Evolutionary conservation across 2,329 filamentous ascomycete genomes (phyloP).

Genomic region (Colletotrichum sp.): DNA sequence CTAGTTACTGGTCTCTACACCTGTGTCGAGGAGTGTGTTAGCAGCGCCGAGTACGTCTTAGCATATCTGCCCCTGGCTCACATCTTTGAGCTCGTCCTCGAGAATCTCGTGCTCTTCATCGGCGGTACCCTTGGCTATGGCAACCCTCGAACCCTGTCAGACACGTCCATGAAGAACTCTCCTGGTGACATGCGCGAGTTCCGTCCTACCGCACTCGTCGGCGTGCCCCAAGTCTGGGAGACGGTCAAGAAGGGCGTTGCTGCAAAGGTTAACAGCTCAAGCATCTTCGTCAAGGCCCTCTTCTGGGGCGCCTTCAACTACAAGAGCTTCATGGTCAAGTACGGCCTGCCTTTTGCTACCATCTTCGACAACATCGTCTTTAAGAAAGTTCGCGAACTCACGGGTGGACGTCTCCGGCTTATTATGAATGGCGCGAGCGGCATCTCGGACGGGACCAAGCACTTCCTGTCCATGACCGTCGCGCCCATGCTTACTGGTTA

Average conservation of each 20-base stretch:
- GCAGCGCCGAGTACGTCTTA: constrained; percentile 77
- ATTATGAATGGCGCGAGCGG: constrained; percentile 95
- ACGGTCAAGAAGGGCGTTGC: constrained; percentile 95
- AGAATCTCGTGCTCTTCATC: constrained; percentile 88
- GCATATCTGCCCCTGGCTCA: constrained; percentile 95
- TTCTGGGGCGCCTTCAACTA: constrained; percentile 73
- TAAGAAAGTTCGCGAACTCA: constrained; percentile 87
- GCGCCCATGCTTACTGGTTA: constrained; percentile 96
- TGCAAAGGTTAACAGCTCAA: constrained; percentile 74
- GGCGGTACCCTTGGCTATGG: constrained; percentile 94
- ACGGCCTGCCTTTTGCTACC: constrained; percentile 67
- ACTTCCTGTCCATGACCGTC: constrained; percentile 90
- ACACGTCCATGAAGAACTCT: constrained; percentile 85
- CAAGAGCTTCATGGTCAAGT: constrained; percentile 62
- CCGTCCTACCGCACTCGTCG: constrained; percentile 85
- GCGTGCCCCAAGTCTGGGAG: constrained; percentile 97
- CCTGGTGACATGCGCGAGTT: constrained; percentile 93
- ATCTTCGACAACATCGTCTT: constrained; percentile 86
- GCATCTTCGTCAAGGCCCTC: constrained; percentile 72
- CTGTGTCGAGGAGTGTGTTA: constrained; percentile 79
- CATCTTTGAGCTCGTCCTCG: constrained; percentile 95
- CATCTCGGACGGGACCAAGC: constrained; percentile 83
- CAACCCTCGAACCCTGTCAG: constrained; percentile 85
- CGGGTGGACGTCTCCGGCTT: constrained; percentile 85
- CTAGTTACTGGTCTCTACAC: constrained; percentile 78